Evolutionary conservation across 495 filamentous ascomycete genomes (phyloP), one percentile per base, ranked within the genome.

Genomic region (Talaromyces stipitatus): DNA sequence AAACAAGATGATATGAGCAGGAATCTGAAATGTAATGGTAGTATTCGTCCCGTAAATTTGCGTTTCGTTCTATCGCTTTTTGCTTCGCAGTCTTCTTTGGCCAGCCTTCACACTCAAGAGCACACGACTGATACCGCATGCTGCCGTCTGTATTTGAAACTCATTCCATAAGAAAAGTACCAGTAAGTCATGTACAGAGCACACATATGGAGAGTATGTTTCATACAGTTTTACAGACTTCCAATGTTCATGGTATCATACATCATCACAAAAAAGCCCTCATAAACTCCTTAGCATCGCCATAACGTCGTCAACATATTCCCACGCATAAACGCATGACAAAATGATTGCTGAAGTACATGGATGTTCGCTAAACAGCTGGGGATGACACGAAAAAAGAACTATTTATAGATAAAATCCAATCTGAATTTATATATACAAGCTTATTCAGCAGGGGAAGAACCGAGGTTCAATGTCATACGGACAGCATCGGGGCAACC

Each of bases 401-500:
- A 18, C 18, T 5, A 47, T 47, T 10, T 26, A 47, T 47, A 47
- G 12, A 47, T 18, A 47, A 23, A 26, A n/a, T n/a, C n/a, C 23
- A 47, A 41, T 36, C 12, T n/a, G 6, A 36, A 36, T 4, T 9
- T 46, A 16, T 46, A 46, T 46, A 24, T 47, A 47, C 23, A 47
- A 47, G 22, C 22, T 54, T 55, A 55, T 23, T 55, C 54, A n/a
- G 54, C 54, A 18, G 22, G 8, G 27, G 56, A 58, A 18, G 33
- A 4, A 50, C 73, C 73, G 28, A 75, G 61, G 47, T 54, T 69
- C 54, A 78, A 38, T 29, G 62, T 64, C 58, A 78, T 69, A 43
- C 59, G 61, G 54, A 73, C 76, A 60, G 73, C 52, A 50, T 74
- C 69, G 23, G 72, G 72, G 66, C 75, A 78, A 48, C 75, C 73